Evolutionary conservation across 2,329 filamentous ascomycete species (phyloP), one percentile per base, ranked within the genome.

Genomic region (Cyanodermella asteris): DNA sequence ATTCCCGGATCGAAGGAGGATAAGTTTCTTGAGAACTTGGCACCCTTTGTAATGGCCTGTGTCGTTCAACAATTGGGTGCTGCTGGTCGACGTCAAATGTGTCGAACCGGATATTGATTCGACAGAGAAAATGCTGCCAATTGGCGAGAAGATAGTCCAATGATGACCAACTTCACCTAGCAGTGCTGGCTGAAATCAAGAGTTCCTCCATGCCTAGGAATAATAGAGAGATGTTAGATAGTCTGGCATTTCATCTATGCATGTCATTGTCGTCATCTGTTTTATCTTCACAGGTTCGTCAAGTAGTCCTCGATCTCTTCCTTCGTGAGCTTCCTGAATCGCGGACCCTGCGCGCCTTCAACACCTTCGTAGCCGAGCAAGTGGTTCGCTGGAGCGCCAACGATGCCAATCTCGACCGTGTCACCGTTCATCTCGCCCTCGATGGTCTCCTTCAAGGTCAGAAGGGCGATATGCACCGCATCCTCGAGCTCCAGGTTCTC

Each of bases 291-390:
- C 65, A 97, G 69, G 65, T 91, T 94, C 51, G 87, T 94, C 52
- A 97, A 59, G 59, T 97, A 97, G 53, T 97, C 87, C 61, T 97
- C 87, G 45, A 97, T 94, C 59, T 97, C 87, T 56, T 91, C 80
- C 44, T 91, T 81, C 42, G 68, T 91, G 52, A 97, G 59, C 64
- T 91, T 91, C 53, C 81, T 67, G 67, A 91, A 91, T 34, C 81
- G 67, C 30, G 81, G 81, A 22, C 81, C 81, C 38, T 70, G 65
- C 12, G 77, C 76, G 33, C 76, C 77, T 43, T 84, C 74, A 7
- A 90, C 77, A 32, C 81, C 81, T 50, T 91, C 81, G 33, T 81
- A 76, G 24, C 87, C 87, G 31, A 97, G 65, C 22, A 97, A 61
- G 46, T 93, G 76, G 47, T 97, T 70, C 38, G 87, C 87, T 28